phyloP scores from a whole-genome alignment of 106 monocot species.

The Platanthera guangdongensis region DNA sequence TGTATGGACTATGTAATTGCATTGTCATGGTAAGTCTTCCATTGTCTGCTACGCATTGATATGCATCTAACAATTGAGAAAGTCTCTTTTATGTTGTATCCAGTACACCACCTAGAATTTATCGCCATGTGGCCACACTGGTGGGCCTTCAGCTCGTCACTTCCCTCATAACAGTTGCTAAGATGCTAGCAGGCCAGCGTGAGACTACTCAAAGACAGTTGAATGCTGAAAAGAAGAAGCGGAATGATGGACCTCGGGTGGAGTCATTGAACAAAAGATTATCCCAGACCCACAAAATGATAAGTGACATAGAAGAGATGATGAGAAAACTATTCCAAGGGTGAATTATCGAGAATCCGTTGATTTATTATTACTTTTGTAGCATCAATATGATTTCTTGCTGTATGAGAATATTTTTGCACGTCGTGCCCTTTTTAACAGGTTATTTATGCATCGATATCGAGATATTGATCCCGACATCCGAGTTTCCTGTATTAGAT shows the following conservation, averaged over 20 bases:
- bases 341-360: conserved; percentile 26
- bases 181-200: conserved; percentile 71
- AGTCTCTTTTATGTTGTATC: conserved; percentile 7
- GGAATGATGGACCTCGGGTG: conserved; percentile 72
- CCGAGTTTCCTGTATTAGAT: conserved; percentile 70
- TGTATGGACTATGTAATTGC: conserved; percentile 92
- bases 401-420: neutral
- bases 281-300: conserved; percentile 70
- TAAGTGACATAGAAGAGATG: conserved; percentile 74
- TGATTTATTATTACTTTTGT: neutral
- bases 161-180: conserved; percentile 81
- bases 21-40: conserved; percentile 65
- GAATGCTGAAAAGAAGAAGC: conserved; percentile 94
- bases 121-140: conserved; percentile 81
- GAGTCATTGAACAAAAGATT: conserved; percentile 86
- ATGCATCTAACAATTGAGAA: neutral
- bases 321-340: conserved; percentile 96
- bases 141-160: conserved; percentile 94
- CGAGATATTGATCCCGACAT: conserved; percentile 96
- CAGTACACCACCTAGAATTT: conserved; percentile 94
- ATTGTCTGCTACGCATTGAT: neutral
- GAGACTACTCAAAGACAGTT: conserved; percentile 97
- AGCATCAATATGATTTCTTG: neutral
- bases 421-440: conserved; percentile 2
- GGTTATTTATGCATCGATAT: conserved; percentile 97